These are phyloP conservation scores for Craspedostauros australis DNA, from an alignment of 108 stramenopile species.

Conservation along the genomic window DNA sequence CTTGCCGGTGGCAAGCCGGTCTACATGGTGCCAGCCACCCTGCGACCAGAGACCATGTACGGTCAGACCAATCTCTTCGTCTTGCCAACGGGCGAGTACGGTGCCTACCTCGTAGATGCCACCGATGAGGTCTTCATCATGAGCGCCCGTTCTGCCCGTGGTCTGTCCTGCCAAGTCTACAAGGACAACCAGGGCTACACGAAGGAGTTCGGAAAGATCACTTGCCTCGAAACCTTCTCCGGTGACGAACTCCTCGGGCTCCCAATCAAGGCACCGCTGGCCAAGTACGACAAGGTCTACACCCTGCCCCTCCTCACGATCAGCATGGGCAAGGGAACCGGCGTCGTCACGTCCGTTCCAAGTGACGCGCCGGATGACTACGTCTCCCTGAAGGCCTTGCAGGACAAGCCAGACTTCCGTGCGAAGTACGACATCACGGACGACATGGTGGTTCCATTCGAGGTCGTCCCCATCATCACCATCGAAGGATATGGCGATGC, in stretches of 20 bases:
- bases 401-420: slow-evolving; percentile 91
- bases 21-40: slow-evolving; percentile 94
- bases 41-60: slow-evolving; percentile 99
- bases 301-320: slow-evolving; percentile 95
- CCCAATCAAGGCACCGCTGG: slow-evolving; percentile 89
- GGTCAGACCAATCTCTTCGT: slow-evolving; percentile 99
- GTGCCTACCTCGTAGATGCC: slow-evolving; percentile 87
- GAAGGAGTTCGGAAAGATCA: slow-evolving; percentile 80
- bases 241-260: slow-evolving; percentile 93
- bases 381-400: slow-evolving; percentile 87
- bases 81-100: slow-evolving; percentile 94
- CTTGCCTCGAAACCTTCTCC: slow-evolving; percentile 70
- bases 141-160: slow-evolving; percentile 83
- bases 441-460: slow-evolving; percentile 88
- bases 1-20: slow-evolving; percentile 56
- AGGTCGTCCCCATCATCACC: slow-evolving; percentile 97
- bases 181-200: slow-evolving; percentile 65
- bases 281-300: slow-evolving; percentile 92
- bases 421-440: slow-evolving; percentile 93
- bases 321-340: slow-evolving; percentile 97
- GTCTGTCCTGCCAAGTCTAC: slow-evolving; percentile 88
- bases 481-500: slow-evolving; percentile 94
- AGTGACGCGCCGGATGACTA: slow-evolving; percentile 99
- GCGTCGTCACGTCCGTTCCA: slow-evolving; percentile 98
- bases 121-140: slow-evolving; percentile 91